phyloP scores from a whole-genome alignment of 108 stramenopile species.

The Skeletonema menzelii region DNA sequence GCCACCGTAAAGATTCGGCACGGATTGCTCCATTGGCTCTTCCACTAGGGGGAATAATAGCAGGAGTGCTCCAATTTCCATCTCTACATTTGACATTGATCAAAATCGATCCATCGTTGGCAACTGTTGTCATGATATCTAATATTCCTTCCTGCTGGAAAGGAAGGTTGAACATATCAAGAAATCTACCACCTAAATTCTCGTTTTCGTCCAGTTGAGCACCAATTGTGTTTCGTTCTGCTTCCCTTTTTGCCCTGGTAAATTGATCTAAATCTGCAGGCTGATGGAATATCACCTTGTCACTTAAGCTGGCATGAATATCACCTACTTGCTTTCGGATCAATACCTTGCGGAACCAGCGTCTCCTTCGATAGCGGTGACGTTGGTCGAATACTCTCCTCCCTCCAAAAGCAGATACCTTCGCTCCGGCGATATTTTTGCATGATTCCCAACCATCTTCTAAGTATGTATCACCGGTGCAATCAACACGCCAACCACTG shows the following conservation, averaged over 20 bases:
- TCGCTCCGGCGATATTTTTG: conserved; percentile 38
- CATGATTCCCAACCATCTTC: conserved; percentile 72
- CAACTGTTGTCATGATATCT: conserved; percentile 18
- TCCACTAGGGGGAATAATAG: conserved; percentile 50
- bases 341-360: conserved; percentile 56
- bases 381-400: conserved; percentile 47
- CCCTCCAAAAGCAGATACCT: conserved; percentile 43
- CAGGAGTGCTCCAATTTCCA: conserved; percentile 58
- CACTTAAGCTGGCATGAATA: conserved; percentile 9
- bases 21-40: conserved; percentile 56
- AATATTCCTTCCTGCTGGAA: conserved; percentile 11
- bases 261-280: conserved; percentile 40
- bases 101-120: conserved; percentile 17
- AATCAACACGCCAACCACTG: conserved; percentile 44
- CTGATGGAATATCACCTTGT: conserved; percentile 58
- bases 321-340: neutral
- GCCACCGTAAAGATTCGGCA: conserved; percentile 62
- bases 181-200: neutral
- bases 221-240: conserved; percentile 16
- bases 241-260: conserved; percentile 35
- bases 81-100: conserved; percentile 28
- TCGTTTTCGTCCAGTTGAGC: conserved; percentile 6
- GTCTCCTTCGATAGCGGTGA: conserved; percentile 58
- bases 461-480: conserved; percentile 43
- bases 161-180: conserved; percentile 13